Evolutionary conservation across 2,329 filamentous ascomycete species (phyloP).

Genomic region (Ophiognomonia clavigignenti-juglandacearum): DNA sequence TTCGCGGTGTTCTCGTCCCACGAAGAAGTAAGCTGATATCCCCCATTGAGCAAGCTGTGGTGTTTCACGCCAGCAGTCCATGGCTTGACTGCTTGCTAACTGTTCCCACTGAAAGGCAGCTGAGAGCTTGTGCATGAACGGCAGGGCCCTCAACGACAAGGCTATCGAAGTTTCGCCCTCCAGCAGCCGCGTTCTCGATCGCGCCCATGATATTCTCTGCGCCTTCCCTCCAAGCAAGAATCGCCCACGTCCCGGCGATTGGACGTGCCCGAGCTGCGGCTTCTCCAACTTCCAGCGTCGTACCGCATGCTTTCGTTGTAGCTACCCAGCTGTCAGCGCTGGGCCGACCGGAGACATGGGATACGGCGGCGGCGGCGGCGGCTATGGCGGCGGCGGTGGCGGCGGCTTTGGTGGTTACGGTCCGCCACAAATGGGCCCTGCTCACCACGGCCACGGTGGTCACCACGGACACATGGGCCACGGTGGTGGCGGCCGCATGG

Average conservation of each 20-base stretch:
- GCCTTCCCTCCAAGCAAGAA: slow-evolving; percentile 99
- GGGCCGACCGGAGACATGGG: slow-evolving; percentile 62
- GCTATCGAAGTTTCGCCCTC: slow-evolving; percentile 98
- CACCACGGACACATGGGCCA: slow-evolving; percentile 43
- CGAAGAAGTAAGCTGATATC: slow-evolving; percentile 72
- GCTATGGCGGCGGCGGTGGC: slow-evolving; percentile 57
- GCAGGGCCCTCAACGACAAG: slow-evolving; percentile 95
- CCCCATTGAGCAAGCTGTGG: no score
- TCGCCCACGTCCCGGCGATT: slow-evolving; percentile 91
- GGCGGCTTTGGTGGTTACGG: slow-evolving; percentile 62
- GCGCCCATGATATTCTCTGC: slow-evolving; percentile 90
- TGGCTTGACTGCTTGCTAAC: slow-evolving; percentile 1
- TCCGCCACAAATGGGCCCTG: slow-evolving; percentile 67
- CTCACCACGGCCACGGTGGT: slow-evolving; percentile 65
- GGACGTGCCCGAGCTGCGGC: slow-evolving; percentile 97
- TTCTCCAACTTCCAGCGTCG: slow-evolving; percentile 99
- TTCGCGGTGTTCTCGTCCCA: slow-evolving; percentile 99
- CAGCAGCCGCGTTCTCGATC: slow-evolving; percentile 92
- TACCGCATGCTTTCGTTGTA: slow-evolving; percentile 98
- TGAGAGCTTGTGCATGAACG: slow-evolving; percentile 98
- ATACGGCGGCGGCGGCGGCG: slow-evolving; percentile 51
- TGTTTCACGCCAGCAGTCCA: no score
- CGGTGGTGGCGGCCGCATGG: slow-evolving; percentile 61
- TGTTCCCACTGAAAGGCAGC: slow-evolving; percentile 61
- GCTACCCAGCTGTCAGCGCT: slow-evolving; percentile 88